Base-by-base conservation (phyloP, 129 eudicot genomes). In the Escallonia herrerae region DNA sequence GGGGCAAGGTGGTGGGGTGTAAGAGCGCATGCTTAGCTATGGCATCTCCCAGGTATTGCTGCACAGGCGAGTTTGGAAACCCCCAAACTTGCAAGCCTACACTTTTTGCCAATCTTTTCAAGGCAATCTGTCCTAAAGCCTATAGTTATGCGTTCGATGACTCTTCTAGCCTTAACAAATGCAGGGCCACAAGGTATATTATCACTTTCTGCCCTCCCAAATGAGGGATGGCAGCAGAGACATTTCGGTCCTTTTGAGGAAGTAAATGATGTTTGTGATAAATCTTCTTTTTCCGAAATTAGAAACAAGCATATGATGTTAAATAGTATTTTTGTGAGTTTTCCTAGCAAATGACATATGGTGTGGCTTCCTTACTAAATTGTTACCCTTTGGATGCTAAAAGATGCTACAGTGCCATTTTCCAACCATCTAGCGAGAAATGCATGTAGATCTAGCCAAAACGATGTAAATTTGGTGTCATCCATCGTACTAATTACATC, bases 131-230 rank as follows among this genome's bases (percentile, higher is more conserved):
- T 44, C 97, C 97, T 0, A 91, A 72, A 68, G 96, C 96, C 3
- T 91, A 91, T 77, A 91, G 88, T 63, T 91, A 80, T 15, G 96
- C 97, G 9, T 91, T 76, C 45, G 97, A 91, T 49, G 97, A 91
- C 65, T 74, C 90, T 51, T 78, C 96, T 6, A 91, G 97, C 67
- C 86, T 91, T 22, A 84, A 85, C 42, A 87, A 76, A 77, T 91
- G 97, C 52, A 79, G 88, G 77, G 97, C 97, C 57, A 67, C 95
- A 1, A 79, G 96, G 8, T 91, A 91, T 74, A 81, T 91, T 4
- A 76, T 91, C 76, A 87, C 97, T 4, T 91, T 91, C 74, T 91
- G 97, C 81, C 95, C 97, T 45, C 96, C 97, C 13, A 83, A 82
- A 57, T 79, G 77, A 77, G 22, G 3, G 37, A 11, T n/a, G 69